Percentiles rank a stretch among this genome's conserved stretches.
Evolutionary conservation across 78 protist genomes (phyloP).

Genomic region (Andalucia godoyi): DNA sequence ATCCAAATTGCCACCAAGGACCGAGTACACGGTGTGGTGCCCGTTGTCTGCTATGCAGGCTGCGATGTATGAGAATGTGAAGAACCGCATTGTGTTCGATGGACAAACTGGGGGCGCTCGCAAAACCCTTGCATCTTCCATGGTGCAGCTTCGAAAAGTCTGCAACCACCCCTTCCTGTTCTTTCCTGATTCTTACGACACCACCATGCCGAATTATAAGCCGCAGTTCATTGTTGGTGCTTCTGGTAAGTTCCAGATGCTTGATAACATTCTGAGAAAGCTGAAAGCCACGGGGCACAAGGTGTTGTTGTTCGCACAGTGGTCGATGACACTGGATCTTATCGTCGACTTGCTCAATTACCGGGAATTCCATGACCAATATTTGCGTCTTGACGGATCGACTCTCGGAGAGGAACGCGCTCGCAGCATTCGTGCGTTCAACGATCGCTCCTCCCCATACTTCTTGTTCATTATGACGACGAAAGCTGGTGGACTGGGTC

Average conservation of each 20-base stretch:
- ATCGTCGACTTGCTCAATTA: no score
- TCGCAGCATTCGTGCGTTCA: conserved; percentile 25
- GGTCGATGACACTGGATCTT: conserved; percentile 21
- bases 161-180: conserved; percentile 51
- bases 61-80: background rate
- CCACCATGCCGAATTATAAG: no score
- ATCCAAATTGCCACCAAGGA: conserved; percentile 4
- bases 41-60: background rate
- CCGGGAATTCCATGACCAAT: no score
- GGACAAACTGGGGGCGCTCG: conserved; percentile 1
- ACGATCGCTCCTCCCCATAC: background rate
- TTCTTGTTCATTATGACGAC: conserved; percentile 42
- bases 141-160: conserved; percentile 32
- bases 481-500: conserved; percentile 66
- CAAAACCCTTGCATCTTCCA: background rate
- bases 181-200: no score
- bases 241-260: conserved; percentile 18
- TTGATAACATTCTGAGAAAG: background rate
- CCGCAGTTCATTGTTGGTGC: background rate
- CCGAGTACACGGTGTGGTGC: conserved; percentile 23
- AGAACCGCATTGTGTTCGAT: background rate
- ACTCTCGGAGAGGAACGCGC: conserved; percentile 15
- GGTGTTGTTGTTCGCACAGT: conserved; percentile 39
- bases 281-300: conserved; percentile 16
- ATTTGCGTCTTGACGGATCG: conserved; percentile 36